Evolutionary conservation across 1,284 basidiomycete genomes (phyloP).

Genomic region (Gomphus bonarii): DNA sequence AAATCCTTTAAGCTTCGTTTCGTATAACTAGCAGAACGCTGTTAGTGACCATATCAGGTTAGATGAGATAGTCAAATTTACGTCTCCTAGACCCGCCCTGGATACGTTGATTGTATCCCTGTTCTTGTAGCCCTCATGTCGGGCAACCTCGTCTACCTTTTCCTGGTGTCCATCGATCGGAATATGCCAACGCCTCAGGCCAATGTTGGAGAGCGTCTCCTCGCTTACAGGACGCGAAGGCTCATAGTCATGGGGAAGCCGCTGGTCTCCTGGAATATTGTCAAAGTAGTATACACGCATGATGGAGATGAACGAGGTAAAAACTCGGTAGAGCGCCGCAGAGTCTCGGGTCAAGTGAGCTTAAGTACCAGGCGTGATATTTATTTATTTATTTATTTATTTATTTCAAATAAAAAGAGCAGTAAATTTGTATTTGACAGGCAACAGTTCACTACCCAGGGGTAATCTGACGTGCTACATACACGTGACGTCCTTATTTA

Average conservation of each 20-base stretch:
- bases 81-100: conserved; percentile 64
- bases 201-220: conserved; percentile 40
- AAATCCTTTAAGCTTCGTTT: conserved; percentile 69
- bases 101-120: conserved; percentile 67
- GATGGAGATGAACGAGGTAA: not conserved
- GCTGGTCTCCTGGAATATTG: conserved; percentile 66
- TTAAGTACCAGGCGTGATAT: too few relatives aligned
- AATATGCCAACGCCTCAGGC: conserved; percentile 54
- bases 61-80: conserved; percentile 10
- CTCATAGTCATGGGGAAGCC: conserved; percentile 54
- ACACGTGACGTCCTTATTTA: too few relatives aligned
- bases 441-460: too few relatives aligned
- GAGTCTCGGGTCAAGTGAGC: too few relatives aligned
- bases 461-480: too few relatives aligned
- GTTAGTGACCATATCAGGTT: not conserved
- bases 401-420: too few relatives aligned
- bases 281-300: conserved; percentile 83
- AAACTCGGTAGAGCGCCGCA: too few relatives aligned
- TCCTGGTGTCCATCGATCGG: conserved; percentile 45
- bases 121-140: conserved; percentile 66
- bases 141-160: conserved; percentile 49
- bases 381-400: too few relatives aligned
- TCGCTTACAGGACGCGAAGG: conserved; percentile 43
- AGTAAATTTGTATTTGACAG: too few relatives aligned
- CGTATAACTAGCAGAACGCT: conserved; percentile 33